Conservation (phyloP, 805 yeast genomes). For the Ogataea pini region DNA sequence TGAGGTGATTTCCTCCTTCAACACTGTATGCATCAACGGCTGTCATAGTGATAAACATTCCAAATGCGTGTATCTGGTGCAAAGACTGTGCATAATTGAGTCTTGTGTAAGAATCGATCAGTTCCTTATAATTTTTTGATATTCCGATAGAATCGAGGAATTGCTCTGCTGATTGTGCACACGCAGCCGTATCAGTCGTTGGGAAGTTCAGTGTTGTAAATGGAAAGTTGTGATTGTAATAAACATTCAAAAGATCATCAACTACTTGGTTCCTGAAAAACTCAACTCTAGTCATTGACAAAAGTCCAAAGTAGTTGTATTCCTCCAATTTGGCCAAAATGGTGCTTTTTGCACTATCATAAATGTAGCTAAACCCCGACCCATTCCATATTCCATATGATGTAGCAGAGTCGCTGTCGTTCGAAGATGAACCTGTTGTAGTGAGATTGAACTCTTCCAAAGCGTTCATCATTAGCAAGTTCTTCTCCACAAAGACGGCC, state of each 20-base stretch:
- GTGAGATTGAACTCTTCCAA: slow-evolving; percentile 38
- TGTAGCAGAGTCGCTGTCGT: slow-evolving; percentile 6
- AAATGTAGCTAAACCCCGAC: slow-evolving; percentile 22
- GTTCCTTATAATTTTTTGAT: slow-evolving; percentile 26
- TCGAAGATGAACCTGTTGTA: slow-evolving; percentile 17
- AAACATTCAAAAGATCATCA: slow-evolving; percentile 34
- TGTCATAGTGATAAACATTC: slow-evolving; percentile 41
- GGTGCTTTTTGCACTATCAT: slow-evolving; percentile 7
- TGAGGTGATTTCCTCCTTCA: slow-evolving; percentile 46
- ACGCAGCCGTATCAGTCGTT: slow-evolving; percentile 6
- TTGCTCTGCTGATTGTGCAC: slow-evolving; percentile 23
- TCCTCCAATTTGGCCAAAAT: slow-evolving; percentile 20
- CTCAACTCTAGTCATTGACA: slow-evolving; percentile 28
- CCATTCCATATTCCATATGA: slow-evolving; percentile 43
- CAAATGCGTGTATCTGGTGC: slow-evolving; percentile 45
- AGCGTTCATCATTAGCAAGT: slow-evolving; percentile 40
- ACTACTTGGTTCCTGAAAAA: slow-evolving; percentile 22
- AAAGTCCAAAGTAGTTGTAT: slow-evolving; percentile 34
- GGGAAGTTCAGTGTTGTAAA: slow-evolving; percentile 30
- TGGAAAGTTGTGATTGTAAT: slow-evolving; percentile 38
- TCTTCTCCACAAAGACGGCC: slow-evolving; percentile 43
- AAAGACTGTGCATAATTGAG: slow-evolving; percentile 46
- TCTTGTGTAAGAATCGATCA: slow-evolving; percentile 44
- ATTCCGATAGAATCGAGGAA: slow-evolving; percentile 30
- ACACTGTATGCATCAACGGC: slow-evolving; percentile 39